phyloP scores from a whole-genome alignment of 106 monocot genomes.

The Phalaenopsis equestris region DNA sequence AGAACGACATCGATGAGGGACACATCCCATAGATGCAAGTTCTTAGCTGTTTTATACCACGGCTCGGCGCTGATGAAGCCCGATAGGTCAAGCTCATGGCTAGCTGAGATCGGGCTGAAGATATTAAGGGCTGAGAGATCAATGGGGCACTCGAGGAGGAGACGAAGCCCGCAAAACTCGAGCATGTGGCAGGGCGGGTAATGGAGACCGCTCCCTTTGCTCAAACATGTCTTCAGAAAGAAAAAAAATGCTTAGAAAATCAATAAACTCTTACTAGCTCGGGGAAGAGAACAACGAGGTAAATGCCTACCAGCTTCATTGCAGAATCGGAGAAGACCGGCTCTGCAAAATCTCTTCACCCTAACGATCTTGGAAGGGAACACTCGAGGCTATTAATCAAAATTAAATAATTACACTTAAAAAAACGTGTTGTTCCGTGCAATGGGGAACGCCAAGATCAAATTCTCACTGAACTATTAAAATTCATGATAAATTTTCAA shows the following conservation, averaged over 20 bases:
- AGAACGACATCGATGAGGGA: conserved; percentile 71
- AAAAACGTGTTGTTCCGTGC: no score
- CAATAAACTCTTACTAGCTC: background rate
- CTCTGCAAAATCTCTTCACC: background rate
- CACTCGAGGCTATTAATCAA: no score
- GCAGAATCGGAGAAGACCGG: background rate
- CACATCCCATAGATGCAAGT: conserved; percentile 44
- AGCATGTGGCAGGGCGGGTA: conserved; percentile 69
- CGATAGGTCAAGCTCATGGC: background rate
- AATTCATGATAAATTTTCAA: no score
- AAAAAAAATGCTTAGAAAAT: background rate
- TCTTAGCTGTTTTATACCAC: conserved; percentile 46
- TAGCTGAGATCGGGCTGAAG: conserved; percentile 49
- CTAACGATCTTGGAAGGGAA: no score
- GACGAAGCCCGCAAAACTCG: conserved; percentile 50
- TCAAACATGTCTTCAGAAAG: conserved; percentile 51
- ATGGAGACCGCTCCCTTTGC: conserved; percentile 56
- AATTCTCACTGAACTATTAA: no score
- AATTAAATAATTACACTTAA: no score
- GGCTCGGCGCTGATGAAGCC: conserved; percentile 47
- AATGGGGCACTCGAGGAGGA: conserved; percentile 89
- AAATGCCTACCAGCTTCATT: background rate
- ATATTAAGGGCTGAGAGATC: conserved; percentile 74
- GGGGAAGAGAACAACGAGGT: background rate
- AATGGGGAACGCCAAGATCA: no score